phyloP scores from a whole-genome alignment of 2,329 filamentous ascomycete species.

The Pestalotiopsis sp. region DNA sequence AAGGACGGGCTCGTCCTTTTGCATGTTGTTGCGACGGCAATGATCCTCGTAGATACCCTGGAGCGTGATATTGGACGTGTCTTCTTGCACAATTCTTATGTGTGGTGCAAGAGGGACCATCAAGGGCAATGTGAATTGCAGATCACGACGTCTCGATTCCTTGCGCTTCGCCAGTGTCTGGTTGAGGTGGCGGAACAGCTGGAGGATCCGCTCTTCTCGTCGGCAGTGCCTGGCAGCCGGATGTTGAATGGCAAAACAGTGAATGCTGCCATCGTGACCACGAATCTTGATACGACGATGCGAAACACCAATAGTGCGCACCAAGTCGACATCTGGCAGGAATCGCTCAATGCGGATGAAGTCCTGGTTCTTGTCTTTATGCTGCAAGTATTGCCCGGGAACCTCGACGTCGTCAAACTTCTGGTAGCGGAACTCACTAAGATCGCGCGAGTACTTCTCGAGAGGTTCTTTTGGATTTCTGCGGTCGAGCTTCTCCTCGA shows the following conservation, averaged over 20 bases:
- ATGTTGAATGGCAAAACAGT: slow-evolving; percentile 95
- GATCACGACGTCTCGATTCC: slow-evolving; percentile 87
- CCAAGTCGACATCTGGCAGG: slow-evolving; percentile 90
- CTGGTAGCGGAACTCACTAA: slow-evolving; percentile 95
- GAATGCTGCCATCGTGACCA: slow-evolving; percentile 95
- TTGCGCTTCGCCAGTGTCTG: slow-evolving; percentile 89
- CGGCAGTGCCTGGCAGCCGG: slow-evolving; percentile 90
- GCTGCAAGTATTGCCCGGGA: slow-evolving; percentile 93
- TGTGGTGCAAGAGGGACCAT: slow-evolving; percentile 96
- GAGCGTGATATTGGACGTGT: slow-evolving; percentile 89
- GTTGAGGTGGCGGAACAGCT: slow-evolving; percentile 97
- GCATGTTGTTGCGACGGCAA: slow-evolving; percentile 82
- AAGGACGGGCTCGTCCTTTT: slow-evolving; percentile 92
- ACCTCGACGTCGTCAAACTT: slow-evolving; percentile 99
- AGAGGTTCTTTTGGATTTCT: slow-evolving; percentile 73
- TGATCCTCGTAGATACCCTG: slow-evolving; percentile 97
- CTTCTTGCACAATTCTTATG: slow-evolving; percentile 94
- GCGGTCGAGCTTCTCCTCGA: slow-evolving; percentile 95
- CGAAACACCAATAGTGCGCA: slow-evolving; percentile 87
- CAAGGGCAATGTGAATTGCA: slow-evolving; percentile 94
- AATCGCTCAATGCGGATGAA: slow-evolving; percentile 98
- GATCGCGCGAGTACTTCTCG: slow-evolving; percentile 84
- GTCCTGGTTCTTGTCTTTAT: slow-evolving; percentile 98
- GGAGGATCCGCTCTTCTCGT: slow-evolving; percentile 90
- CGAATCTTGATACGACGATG: slow-evolving; percentile 94